phyloP scores from a whole-genome alignment of 352 stramenopile genomes.

The Pythium utonaiense region DNA sequence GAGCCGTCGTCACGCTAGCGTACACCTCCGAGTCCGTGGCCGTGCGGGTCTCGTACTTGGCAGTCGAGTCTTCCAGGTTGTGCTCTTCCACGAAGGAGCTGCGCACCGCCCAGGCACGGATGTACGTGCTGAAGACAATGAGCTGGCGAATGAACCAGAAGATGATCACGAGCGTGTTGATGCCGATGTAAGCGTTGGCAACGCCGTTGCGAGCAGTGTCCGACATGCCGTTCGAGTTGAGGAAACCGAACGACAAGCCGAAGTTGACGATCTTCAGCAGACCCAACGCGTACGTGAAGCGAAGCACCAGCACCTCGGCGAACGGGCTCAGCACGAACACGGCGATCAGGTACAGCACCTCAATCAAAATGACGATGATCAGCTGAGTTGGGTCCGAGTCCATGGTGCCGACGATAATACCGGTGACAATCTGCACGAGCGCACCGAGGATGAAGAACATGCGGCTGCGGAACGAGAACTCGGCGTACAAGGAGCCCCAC shows the following conservation, averaged over 20 bases:
- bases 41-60: constrained; percentile 19
- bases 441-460: constrained; percentile 5
- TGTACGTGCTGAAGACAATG: neutral
- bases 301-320: neutral
- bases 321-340: neutral
- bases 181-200: neutral
- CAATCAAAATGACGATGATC: neutral
- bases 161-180: neutral
- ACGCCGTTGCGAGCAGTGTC: neutral
- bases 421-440: constrained; percentile 1
- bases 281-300: neutral
- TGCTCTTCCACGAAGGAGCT: constrained; percentile 14
- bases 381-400: neutral
- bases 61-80: constrained; percentile 3
- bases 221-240: neutral
- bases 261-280: neutral
- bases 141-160: neutral
- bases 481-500: neutral
- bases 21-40: constrained; percentile 19
- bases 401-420: neutral
- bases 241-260: neutral
- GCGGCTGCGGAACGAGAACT: neutral
- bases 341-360: neutral
- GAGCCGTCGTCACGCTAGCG: constrained; percentile 14
- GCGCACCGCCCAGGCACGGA: neutral